Percentiles rank a stretch among this genome's conserved stretches.
phyloP scores from a whole-genome alignment of 768 basidiomycete species.

The Pholiota conissans region DNA sequence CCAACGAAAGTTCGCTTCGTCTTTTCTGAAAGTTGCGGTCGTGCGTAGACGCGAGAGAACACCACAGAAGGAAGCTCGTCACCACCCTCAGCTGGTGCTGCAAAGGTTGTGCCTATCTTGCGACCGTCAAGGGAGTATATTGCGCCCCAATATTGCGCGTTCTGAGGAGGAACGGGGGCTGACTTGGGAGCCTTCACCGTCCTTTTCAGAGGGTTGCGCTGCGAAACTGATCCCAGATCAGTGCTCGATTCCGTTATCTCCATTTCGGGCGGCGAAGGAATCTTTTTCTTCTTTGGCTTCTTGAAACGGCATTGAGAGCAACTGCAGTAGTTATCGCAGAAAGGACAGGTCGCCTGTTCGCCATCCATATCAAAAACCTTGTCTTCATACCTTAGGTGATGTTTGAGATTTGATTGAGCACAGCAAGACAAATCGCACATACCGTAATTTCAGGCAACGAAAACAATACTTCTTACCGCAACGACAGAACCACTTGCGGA shows the following conservation, averaged over 20 bases:
- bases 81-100: background rate
- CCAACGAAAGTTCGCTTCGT: constrained; percentile 13
- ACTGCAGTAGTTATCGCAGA: constrained; percentile 1
- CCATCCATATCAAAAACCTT: constrained; percentile 13
- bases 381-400: constrained; percentile 25
- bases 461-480: constrained; percentile 16
- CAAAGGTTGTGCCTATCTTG: background rate
- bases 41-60: background rate
- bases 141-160: constrained; percentile 7
- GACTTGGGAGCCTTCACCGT: background rate
- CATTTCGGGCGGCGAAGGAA: too few relatives aligned
- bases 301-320: background rate
- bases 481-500: constrained; percentile 17
- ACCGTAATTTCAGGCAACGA: constrained; percentile 20
- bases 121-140: constrained; percentile 3
- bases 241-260: too few relatives aligned
- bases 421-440: background rate
- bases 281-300: background rate
- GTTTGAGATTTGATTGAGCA: background rate
- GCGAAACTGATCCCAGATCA: too few relatives aligned
- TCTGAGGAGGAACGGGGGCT: background rate
- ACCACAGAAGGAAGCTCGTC: background rate
- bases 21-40: background rate
- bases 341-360: background rate
- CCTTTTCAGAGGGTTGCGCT: too few relatives aligned